Base-by-base conservation (phyloP, 83 land plant species). In the Picea mariana region DNA sequence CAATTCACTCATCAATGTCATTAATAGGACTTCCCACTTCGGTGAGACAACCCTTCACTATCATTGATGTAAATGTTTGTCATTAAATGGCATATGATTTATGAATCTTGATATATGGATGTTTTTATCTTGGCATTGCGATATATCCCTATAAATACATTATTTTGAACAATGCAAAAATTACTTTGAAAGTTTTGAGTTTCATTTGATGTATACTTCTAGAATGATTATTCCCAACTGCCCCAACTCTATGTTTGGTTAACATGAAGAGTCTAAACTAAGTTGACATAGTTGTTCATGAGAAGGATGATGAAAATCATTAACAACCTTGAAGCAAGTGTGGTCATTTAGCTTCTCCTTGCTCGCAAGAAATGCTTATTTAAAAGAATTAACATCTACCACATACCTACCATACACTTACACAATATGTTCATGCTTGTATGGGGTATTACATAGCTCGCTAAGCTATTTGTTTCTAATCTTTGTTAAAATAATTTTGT, bases 251-350 rank as follows among this genome's bases (percentile, higher is more conserved):
- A 8, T 8, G 1, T 34, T 2, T 49, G 11, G 8, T 49, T 49
- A 49, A 8, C 0, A 49, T 49, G 55, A 49, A 49, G 11, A 49
- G 1, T 49, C 8, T 49, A 49, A 49, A 8, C 55, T 44, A 68
- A 34, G 38, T 18, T 34, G 73, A 68, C 38, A 49, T 68, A 68
- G 42, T 31, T 72, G 8, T 72, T 72, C 23, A n/a, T 75, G 60
- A 49, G 59, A 75, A 4, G 21, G 27, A 49, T n/a, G 4, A 75
- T 21, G 60, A 34, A 73, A 75, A 88, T 84, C 90, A 88, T 80
- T 84, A 88, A 34, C 83, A 89, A 79, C 90, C 89, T 61, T 67
- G 86, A 78, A 88, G 86, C 72, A 83, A 83, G 69, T 83, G 73
- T 58, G 90, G 90, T 17, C 86, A 89, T 52, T 63, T 64, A 59